Conservation (phyloP, 495 filamentous ascomycete genomes). For the Aspergillus ellipticus region DNA sequence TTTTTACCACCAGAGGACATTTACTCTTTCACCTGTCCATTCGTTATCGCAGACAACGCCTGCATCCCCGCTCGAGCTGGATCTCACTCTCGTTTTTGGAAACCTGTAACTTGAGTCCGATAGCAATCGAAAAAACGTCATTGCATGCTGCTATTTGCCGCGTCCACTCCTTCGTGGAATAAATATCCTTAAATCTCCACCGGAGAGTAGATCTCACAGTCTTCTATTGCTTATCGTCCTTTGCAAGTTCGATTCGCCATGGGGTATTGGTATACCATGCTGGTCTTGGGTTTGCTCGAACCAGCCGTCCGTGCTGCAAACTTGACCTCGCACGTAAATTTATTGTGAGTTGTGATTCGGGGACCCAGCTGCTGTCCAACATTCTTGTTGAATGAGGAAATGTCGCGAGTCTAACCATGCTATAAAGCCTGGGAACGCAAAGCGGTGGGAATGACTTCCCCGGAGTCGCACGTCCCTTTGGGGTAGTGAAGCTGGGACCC, state of each 20-base stretch:
- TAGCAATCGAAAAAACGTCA: neutral
- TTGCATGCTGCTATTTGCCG: neutral
- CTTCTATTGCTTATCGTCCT: neutral
- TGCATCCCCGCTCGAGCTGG: neutral
- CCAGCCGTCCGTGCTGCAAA: conserved; percentile 12
- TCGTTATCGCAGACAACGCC: neutral
- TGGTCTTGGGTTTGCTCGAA: conserved; percentile 8
- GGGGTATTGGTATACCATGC: conserved; percentile 6
- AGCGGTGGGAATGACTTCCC: conserved; percentile 68
- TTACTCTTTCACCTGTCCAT: conserved; percentile 2
- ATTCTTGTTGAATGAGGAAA: neutral
- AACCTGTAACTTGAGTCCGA: neutral
- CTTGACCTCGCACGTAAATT: conserved; percentile 31
- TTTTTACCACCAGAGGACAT: conserved; percentile 2
- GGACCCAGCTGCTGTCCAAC: too few species aligned
- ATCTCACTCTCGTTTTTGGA: neutral
- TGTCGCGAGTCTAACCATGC: neutral
- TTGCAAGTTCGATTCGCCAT: conserved; percentile 1
- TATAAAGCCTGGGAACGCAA: conserved; percentile 30
- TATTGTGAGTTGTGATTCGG: conserved; percentile 25
- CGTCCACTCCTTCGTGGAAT: conserved; percentile 1
- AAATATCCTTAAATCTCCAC: neutral
- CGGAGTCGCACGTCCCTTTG: conserved; percentile 61
- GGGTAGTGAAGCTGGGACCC: conserved; percentile 68
- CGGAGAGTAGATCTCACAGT: neutral